Percentiles rank a stretch among this genome's conserved stretches.
These are phyloP conservation scores for Clonostachys rosea DNA, from an alignment of 2,329 filamentous ascomycete genomes.

Conservation along the genomic window DNA sequence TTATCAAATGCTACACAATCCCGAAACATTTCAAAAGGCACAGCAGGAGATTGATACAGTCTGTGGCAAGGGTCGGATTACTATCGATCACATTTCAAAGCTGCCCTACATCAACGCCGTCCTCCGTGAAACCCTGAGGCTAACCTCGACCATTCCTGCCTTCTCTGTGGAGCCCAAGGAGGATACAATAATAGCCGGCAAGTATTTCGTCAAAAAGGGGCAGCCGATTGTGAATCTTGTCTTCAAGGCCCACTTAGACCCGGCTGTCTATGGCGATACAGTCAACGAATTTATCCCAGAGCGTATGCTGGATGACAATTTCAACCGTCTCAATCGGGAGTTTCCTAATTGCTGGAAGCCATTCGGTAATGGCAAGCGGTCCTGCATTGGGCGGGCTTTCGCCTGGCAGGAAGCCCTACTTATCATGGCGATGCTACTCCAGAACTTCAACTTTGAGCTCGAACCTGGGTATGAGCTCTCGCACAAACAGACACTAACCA, in stretches of 20 bases:
- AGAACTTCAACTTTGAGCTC: conserved; percentile 55
- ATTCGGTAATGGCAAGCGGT: conserved; percentile 68
- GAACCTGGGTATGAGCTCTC: conserved; percentile 44
- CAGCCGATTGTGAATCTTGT: conserved; percentile 38
- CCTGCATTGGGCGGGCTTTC: conserved; percentile 69
- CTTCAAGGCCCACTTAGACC: conserved; percentile 46
- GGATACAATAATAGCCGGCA: conserved; percentile 43
- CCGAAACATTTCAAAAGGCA: conserved; percentile 47
- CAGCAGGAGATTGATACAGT: conserved; percentile 59
- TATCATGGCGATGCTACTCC: conserved; percentile 57
- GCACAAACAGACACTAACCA: conserved; percentile 47
- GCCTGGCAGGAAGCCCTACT: conserved; percentile 70
- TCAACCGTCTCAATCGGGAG: conserved; percentile 38
- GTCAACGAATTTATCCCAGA: conserved; percentile 65
- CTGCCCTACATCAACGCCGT: conserved; percentile 60
- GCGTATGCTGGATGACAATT: conserved; percentile 66
- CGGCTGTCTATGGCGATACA: conserved; percentile 57
- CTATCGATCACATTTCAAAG: conserved; percentile 52
- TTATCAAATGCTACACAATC: conserved; percentile 55
- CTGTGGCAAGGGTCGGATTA: conserved; percentile 49
- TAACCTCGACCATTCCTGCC: conserved; percentile 19
- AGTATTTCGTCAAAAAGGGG: conserved; percentile 35
- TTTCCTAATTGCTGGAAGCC: conserved; percentile 65
- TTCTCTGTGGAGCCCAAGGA: conserved; percentile 19
- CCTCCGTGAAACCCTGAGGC: conserved; percentile 47